Base-by-base conservation (phyloP, 1,284 basidiomycete genomes). In the Hortiboletus rubellus region DNA sequence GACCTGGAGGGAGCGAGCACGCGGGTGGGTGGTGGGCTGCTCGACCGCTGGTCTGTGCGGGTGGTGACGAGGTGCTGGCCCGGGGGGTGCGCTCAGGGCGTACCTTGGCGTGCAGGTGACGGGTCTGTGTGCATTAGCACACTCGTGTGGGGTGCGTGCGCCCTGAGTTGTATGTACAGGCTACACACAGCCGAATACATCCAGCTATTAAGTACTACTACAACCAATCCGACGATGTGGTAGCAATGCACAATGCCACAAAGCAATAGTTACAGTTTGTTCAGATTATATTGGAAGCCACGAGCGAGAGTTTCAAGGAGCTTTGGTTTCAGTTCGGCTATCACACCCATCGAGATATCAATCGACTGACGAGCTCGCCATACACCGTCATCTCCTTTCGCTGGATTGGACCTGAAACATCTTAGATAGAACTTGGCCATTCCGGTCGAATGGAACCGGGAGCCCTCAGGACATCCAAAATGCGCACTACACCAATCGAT, bases 401-500 rank as follows among this genome's bases (percentile, higher is more conserved):
- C 38, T 12, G 68, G 58, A 46, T 76, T 76, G 7, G 74, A 69
- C 22, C 50, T 56, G 46, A 72, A 74, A 7, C 71, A 64, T 31
- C 72, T 62, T 11, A 76, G 36, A 46, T 72, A 74, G 31, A 55
- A 57, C 38, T 66, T 66, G 36, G 52, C 59, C 8, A 62, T 30
- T 15, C 67, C 70, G 17, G 48, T 31, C 1, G 67, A 67, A 42
- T 66, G 55, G 41, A 74, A 72, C 18, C 60, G 62, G 10, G 60
- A 57, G 11, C 57, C 53, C 31, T 60, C 50, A 1, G 67, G 66
- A 54, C 42, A 66, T 15, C 75, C 75, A 40, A 76, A 76, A 40
- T 75, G 63, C 7, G 60, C 63, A 3, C 65, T 54, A 22, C 63
- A 58, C 74, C 72, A 73, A 38, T 74, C 64, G 33, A 75, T 52